These are phyloP conservation scores for Ceratocystis ficicola DNA, from an alignment of 2,329 filamentous ascomycete genomes.

Conservation along the genomic window DNA sequence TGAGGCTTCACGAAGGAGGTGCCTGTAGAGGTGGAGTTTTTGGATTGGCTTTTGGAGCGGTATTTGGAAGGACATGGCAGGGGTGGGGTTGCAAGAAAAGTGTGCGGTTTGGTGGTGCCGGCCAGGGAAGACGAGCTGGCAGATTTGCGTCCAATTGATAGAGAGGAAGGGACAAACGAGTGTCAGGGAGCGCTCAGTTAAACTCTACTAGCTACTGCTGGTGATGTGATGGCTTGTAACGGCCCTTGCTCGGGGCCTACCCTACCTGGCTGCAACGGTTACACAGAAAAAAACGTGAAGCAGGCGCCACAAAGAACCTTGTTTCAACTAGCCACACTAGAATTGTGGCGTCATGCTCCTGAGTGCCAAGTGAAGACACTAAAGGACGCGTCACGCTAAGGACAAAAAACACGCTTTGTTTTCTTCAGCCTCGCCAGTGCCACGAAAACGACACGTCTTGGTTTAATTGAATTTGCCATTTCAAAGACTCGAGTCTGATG, in stretches of 20 bases:
- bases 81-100: not conserved
- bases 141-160: no score
- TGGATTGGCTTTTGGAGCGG: constrained; percentile 27
- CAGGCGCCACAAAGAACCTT: not conserved
- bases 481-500: not conserved
- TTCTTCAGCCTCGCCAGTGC: constrained; percentile 22
- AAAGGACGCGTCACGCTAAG: constrained; percentile 21
- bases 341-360: not conserved
- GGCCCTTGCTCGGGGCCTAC: not conserved
- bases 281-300: not conserved
- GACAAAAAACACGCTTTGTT: constrained; percentile 13
- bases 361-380: not conserved
- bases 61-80: constrained; percentile 24
- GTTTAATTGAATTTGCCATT: constrained; percentile 24
- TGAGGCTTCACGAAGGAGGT: constrained; percentile 47
- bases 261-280: not conserved
- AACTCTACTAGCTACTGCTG: no score
- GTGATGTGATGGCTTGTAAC: not conserved
- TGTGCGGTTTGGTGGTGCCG: not conserved
- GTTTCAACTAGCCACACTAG: not conserved
- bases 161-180: no score
- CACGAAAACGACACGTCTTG: constrained; percentile 37
- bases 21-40: constrained; percentile 42
- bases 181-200: no score
- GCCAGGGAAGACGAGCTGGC: no score